These are phyloP conservation scores for Mortierella sp. DNA, from an alignment of 371 early-diverging fungal species.

Conservation along the genomic window DNA sequence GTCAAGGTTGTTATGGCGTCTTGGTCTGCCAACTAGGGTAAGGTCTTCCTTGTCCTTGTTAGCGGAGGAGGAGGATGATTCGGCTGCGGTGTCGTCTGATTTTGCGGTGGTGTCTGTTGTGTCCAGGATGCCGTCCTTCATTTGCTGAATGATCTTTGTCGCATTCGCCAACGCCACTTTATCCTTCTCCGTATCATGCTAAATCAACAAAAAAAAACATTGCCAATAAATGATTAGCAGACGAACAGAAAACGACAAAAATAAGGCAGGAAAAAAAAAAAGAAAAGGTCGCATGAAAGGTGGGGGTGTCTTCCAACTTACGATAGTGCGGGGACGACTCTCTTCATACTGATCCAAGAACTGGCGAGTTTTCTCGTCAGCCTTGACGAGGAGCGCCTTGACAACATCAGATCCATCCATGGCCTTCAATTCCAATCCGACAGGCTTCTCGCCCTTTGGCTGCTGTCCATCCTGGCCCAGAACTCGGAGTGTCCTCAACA, in stretches of 20 bases:
- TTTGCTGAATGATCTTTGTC: constrained; percentile 60
- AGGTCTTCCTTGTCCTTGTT: constrained; percentile 36
- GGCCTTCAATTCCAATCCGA: constrained; percentile 65
- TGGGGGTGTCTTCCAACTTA: constrained; percentile 16
- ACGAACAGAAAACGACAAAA: neutral
- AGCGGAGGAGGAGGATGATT: neutral
- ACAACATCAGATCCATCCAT: constrained; percentile 69
- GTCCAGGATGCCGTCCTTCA: constrained; percentile 59
- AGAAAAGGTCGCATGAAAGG: neutral
- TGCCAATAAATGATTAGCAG: neutral
- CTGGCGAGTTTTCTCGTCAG: constrained; percentile 79
- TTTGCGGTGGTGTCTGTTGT: constrained; percentile 27
- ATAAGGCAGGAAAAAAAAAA: neutral
- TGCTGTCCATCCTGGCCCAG: constrained; percentile 76
- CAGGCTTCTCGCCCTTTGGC: constrained; percentile 56
- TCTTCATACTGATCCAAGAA: constrained; percentile 72
- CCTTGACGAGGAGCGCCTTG: constrained; percentile 79
- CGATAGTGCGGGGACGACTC: constrained; percentile 57
- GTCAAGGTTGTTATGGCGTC: constrained; percentile 20
- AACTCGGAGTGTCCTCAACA: constrained; percentile 77
- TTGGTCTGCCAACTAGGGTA: neutral
- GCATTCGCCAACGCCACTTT: constrained; percentile 58
- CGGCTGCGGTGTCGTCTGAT: constrained; percentile 12
- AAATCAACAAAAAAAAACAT: neutral
- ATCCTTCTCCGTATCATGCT: constrained; percentile 62